Evolutionary conservation across 2,329 filamentous ascomycete genomes (phyloP).

Genomic region (Setomelanomma holmii): DNA sequence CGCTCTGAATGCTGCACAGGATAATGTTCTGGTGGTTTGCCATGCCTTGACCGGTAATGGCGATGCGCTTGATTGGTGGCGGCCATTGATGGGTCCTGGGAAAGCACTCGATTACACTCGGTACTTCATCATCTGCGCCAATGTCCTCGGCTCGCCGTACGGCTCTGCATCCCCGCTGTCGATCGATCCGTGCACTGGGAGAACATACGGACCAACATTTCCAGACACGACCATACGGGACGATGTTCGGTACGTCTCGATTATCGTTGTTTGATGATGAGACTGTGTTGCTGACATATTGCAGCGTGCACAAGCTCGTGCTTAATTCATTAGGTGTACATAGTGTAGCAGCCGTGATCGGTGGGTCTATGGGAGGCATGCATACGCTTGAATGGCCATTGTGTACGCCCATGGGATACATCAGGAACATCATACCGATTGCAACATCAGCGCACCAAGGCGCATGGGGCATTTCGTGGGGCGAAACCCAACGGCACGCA

Average conservation of each 20-base stretch:
- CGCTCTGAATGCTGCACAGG: slow-evolving; percentile 47
- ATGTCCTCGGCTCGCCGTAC: slow-evolving; percentile 63
- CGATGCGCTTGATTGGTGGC: slow-evolving; percentile 65
- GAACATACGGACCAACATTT: slow-evolving; percentile 18
- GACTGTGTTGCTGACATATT: background rate
- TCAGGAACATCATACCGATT: slow-evolving; percentile 62
- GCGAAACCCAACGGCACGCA: slow-evolving; percentile 63
- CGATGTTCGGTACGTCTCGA: slow-evolving; percentile 19
- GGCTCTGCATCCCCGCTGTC: slow-evolving; percentile 61
- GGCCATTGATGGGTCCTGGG: slow-evolving; percentile 60
- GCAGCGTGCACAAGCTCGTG: slow-evolving; percentile 61
- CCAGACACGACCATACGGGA: slow-evolving; percentile 23
- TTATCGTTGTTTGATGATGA: background rate
- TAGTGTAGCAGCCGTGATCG: slow-evolving; percentile 62
- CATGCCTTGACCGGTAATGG: slow-evolving; percentile 64
- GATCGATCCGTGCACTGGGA: slow-evolving; percentile 22
- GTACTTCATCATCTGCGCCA: slow-evolving; percentile 62
- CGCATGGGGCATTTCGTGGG: slow-evolving; percentile 67
- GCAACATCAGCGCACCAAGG: slow-evolving; percentile 64
- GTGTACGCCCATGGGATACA: slow-evolving; percentile 53
- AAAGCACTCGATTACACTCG: slow-evolving; percentile 61
- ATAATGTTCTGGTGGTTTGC: slow-evolving; percentile 70
- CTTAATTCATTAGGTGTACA: slow-evolving; percentile 62
- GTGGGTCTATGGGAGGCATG: slow-evolving; percentile 67
- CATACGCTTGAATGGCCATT: slow-evolving; percentile 64